Evolutionary conservation across 805 yeast genomes (phyloP).

Genomic region (Yamadazyma ubonensis): DNA sequence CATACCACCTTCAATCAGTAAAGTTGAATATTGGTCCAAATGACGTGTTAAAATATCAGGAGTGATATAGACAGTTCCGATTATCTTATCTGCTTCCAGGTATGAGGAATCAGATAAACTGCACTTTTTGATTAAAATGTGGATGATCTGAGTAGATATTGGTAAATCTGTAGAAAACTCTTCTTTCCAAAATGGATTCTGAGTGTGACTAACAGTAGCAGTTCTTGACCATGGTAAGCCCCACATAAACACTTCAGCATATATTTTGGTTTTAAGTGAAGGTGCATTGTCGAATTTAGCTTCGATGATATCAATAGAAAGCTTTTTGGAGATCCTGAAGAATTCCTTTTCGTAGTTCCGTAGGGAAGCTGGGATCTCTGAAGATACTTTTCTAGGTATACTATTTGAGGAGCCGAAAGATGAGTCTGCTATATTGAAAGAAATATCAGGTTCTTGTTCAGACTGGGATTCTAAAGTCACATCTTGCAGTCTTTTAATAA

Average conservation of each 20-base stretch:
- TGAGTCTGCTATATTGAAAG: conserved; percentile 9
- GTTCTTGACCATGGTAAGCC: conserved; percentile 77
- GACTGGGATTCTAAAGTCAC: background rate
- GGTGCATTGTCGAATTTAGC: conserved; percentile 49
- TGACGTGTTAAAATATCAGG: conserved; percentile 48
- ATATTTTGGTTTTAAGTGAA: conserved; percentile 34
- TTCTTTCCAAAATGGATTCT: conserved; percentile 82
- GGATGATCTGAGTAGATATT: conserved; percentile 51
- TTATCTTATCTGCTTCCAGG: conserved; percentile 33
- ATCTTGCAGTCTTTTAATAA: conserved; percentile 9
- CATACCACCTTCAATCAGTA: conserved; percentile 26
- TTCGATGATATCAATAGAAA: conserved; percentile 60
- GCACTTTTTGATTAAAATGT: conserved; percentile 45
- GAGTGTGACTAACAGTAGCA: conserved; percentile 50
- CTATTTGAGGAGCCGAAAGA: conserved; percentile 1
- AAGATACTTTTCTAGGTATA: background rate
- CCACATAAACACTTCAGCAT: conserved; percentile 74
- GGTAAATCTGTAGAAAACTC: conserved; percentile 63
- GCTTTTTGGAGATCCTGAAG: conserved; percentile 54
- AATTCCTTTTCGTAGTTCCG: conserved; percentile 27
- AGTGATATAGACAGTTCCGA: conserved; percentile 56
- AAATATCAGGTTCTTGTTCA: conserved; percentile 1
- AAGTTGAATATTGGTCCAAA: conserved; percentile 31
- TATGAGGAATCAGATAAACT: conserved; percentile 11
- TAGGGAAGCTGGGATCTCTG: conserved; percentile 1